Evolutionary conservation across 768 basidiomycete species (phyloP).

Genomic region (Scleroderma citrinum): DNA sequence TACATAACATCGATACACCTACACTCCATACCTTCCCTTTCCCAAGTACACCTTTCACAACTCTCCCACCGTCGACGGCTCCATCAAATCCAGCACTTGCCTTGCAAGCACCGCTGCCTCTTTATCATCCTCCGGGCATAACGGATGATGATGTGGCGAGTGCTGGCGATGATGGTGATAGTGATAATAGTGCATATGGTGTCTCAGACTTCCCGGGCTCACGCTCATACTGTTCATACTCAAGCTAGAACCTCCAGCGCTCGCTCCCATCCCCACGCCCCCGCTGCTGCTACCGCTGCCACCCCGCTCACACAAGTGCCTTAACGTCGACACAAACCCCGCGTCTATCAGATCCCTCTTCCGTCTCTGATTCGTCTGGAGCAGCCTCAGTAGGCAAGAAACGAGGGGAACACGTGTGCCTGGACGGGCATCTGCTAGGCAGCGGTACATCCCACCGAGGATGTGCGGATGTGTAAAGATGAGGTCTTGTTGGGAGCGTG

Average conservation of each 20-base stretch:
- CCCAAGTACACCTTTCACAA: no score
- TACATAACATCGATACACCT: no score
- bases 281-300: slow-evolving; percentile 9
- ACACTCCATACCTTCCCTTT: no score
- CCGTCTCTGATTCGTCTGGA: slow-evolving; percentile 33
- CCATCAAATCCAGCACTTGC: slow-evolving; percentile 47
- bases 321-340: slow-evolving; percentile 40
- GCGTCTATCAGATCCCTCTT: slow-evolving; percentile 37
- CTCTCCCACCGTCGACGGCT: slow-evolving; percentile 24
- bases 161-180: background rate
- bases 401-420: slow-evolving; percentile 59
- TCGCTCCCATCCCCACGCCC: no score
- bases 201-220: background rate
- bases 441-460: slow-evolving; percentile 47
- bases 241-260: no score
- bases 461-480: slow-evolving; percentile 49
- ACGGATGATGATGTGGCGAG: slow-evolving; percentile 24
- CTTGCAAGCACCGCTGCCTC: slow-evolving; percentile 55
- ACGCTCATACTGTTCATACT: slow-evolving; percentile 2
- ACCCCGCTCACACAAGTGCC: slow-evolving; percentile 38
- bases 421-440: slow-evolving; percentile 53
- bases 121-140: slow-evolving; percentile 51
- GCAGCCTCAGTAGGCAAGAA: slow-evolving; percentile 52
- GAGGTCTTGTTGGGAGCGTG: slow-evolving; percentile 40
- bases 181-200: background rate